Evolutionary conservation across 805 yeast species (phyloP), one percentile per base, ranked within the genome.

Genomic region (Blastobotrys terrestris): DNA sequence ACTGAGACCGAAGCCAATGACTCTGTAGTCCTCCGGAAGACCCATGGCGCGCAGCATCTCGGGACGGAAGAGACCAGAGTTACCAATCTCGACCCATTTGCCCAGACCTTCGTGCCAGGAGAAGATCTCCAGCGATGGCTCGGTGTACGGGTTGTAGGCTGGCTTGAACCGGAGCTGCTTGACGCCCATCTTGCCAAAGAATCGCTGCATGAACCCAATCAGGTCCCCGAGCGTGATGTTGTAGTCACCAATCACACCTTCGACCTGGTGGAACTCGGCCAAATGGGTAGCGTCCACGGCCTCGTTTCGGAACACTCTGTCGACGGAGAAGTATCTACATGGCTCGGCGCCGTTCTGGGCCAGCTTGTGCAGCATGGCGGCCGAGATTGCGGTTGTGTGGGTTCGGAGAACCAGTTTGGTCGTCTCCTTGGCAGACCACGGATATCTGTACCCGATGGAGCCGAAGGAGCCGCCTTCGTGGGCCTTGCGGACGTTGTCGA

Each of bases 31-130:
- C 75, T 84, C 84, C 55, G 99, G 99, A 66, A 94, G 79, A 39
- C 99, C 99, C 98, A 94, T 92, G 45, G 96, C 76, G 74, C 90
- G 97, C 68, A 95, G 78, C 99, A 94, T 94, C 75, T 94, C 99
- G 13, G 99, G 99, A 74, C 99, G 84, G 79, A 94, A 94, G 96
- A 94, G 86, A 71, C 99, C 99, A 16, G 97, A 90, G 78, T 94
- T 94, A 71, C 99, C 99, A 65, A 94, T 92, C 77, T 94, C 99
- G 58, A 94, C 99, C 99, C 99, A 95, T 71, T 89, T 94, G 62
- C 79, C 84, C 64, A 94, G 79, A 49, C 97, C 97, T 63, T 82
- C 84, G 73, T 94, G 99, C 86, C 88, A 94, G 48, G 97, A 94
- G 71, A 85, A 94, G 61, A 94, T 94, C 76, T 94, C 99, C 81